A percentile compares a stretch with the other conserved stretches of the same genome.
phyloP scores from a whole-genome alignment of 2,329 filamentous ascomycete species.

The Phialocephala subalpina region DNA sequence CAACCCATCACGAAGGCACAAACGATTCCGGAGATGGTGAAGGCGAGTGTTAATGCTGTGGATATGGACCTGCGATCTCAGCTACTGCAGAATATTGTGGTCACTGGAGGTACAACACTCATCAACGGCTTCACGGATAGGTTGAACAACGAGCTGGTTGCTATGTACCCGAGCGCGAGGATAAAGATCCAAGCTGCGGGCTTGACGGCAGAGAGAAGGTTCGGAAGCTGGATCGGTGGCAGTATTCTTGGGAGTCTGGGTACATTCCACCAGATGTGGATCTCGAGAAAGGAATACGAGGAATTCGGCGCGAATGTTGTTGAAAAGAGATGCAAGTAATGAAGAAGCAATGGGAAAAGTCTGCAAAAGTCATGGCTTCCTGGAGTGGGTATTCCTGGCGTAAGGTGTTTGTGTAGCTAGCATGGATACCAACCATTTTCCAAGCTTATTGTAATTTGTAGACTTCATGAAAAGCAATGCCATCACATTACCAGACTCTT shows the following conservation, averaged over 20 bases:
- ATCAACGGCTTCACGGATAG: slow-evolving; percentile 93
- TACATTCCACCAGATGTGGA: slow-evolving; percentile 99
- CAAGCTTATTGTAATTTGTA: background rate
- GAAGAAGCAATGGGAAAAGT: background rate
- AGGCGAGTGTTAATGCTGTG: slow-evolving; percentile 77
- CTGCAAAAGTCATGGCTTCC: slow-evolving; percentile 7
- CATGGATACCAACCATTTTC: slow-evolving; percentile 13
- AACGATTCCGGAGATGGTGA: slow-evolving; percentile 85
- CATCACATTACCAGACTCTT: slow-evolving; percentile 1
- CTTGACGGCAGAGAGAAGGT: slow-evolving; percentile 86
- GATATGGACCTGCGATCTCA: slow-evolving; percentile 89
- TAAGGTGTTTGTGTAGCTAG: slow-evolving; percentile 12
- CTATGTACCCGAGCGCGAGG: slow-evolving; percentile 83
- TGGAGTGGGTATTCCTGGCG: slow-evolving; percentile 22
- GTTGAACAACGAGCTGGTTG: slow-evolving; percentile 82
- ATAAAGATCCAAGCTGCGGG: slow-evolving; percentile 90
- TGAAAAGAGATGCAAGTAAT: slow-evolving; percentile 93
- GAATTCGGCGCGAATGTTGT: slow-evolving; percentile 92
- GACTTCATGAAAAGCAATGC: background rate
- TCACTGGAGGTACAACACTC: slow-evolving; percentile 87
- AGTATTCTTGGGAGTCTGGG: slow-evolving; percentile 95
- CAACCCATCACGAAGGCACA: slow-evolving; percentile 69
- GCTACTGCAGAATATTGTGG: slow-evolving; percentile 87
- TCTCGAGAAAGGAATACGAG: slow-evolving; percentile 95
- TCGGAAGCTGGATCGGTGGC: slow-evolving; percentile 94